Evolutionary conservation across 306 rosid species (phyloP), one percentile per base, ranked within the genome.

Genomic region (Cotoneaster glaucophyllus): DNA sequence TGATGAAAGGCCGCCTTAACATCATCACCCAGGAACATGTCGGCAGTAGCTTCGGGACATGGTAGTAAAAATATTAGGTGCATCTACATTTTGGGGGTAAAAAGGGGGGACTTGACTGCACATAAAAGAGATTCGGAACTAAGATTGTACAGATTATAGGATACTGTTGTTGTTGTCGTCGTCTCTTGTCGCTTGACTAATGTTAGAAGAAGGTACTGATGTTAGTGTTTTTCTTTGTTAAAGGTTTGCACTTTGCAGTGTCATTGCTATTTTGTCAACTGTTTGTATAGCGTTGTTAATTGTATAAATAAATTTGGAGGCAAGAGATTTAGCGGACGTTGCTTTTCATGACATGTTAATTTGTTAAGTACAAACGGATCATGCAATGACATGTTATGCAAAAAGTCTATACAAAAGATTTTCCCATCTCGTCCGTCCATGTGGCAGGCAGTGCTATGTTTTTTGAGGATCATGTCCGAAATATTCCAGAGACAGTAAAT

Each of bases 21-120:
- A 72, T 94, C 85, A 90, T 91, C 84, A 90, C 95, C 39, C 97
- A 90, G 77, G 97, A 94, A 78, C 97, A 94, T 75, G 86, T 91
- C 6, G 91, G 96, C 64, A 87, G 85, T 83, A 90, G 98, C 88
- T 93, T 93, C 22, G 92, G 92, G 58, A 85, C 89, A 22, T 88
- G 92, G 89, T 88, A 82, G 88, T 86, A 80, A 71, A 3, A 31
- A 57, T 48, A 50, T 18, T 37, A 44, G 79, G 34, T 70, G 77
- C 80, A 66, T 78, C 83, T 81, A 82, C 84, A 79, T 79, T 74
- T 78, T 76, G 77, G 82, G 78, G 74, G 52, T 77, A 43, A 74
- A 80, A 43, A 58, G 73, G 77, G 58, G 77, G 64, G 58, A 71
- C 88, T 86, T 83, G 85, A 80, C 81, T 88, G 93, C 89, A 88